Evolutionary conservation across 768 basidiomycete genomes (phyloP), one percentile per base, ranked within the genome.

Genomic region (Tricholoma flavovirens): DNA sequence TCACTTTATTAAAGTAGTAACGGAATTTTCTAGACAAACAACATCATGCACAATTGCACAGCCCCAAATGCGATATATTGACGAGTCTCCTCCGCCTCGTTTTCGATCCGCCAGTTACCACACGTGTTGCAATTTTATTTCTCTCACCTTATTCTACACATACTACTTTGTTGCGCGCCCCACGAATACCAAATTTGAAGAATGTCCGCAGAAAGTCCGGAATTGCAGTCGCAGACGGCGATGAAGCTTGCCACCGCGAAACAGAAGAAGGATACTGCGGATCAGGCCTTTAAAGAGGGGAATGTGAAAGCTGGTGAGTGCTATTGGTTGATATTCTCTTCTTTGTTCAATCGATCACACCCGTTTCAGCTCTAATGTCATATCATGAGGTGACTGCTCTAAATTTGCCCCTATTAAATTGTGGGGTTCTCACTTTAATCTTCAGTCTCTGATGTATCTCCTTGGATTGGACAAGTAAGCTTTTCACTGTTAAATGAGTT

Each of bases 401-500:
- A n/a, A 22, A 17, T 38, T 11, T 6, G 29, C 17, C 29, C 40
- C 49, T 40, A 17, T 49, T 21, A 3, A 49, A 26, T 49, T 11
- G n/a, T 35, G 4, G 43, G 36, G 10, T 56, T 45, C 38, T 62
- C 21, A 62, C 22, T 17, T 35, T 38, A 52, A 26, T 45, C 40
- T 51, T 15, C 43, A 88, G 90, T 73, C 89, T 21, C 71, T 90
- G 51, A 75, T 90, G 77, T 90, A 84, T 62, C 76, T 91, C 12
- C 73, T 82, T 42, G 90, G 90, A 19, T 69, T 93, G 49, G 86
- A 90, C 77, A 92, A 88, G 89, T 88, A 64, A 57, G 83, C 69
- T 3, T 21, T 15, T 11, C 42, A 26, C 46, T 46, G 40, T 14
- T 15, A 49, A 42, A 33, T 7, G n/a, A 15, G n/a, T 10, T 9